phyloP scores from a whole-genome alignment of 768 basidiomycete genomes.

The Auriscalpium orientale region DNA sequence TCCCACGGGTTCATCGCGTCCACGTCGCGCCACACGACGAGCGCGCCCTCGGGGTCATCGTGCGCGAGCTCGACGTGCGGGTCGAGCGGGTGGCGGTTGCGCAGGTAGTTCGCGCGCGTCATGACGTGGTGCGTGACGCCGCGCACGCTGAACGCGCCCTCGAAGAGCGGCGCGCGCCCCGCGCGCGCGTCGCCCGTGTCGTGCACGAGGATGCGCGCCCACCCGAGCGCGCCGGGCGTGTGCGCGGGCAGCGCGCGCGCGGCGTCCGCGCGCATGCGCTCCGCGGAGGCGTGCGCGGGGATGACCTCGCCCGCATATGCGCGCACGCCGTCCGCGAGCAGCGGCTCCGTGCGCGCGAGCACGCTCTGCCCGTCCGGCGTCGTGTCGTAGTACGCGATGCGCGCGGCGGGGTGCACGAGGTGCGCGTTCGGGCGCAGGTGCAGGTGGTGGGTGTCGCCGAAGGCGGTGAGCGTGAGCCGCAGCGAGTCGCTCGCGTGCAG shows the following conservation, averaged over 20 bases:
- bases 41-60: slow-evolving; percentile 37
- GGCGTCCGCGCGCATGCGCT: slow-evolving; percentile 56
- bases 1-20: slow-evolving; percentile 55
- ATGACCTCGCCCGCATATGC: slow-evolving; percentile 77
- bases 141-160: slow-evolving; percentile 66
- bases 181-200: slow-evolving; percentile 42
- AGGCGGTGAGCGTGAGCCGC: slow-evolving; percentile 60
- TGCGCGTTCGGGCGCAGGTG: slow-evolving; percentile 74
- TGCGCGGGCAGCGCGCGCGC: slow-evolving; percentile 43
- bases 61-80: slow-evolving; percentile 35
- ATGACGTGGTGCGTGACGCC: slow-evolving; percentile 65
- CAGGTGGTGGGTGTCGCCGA: slow-evolving; percentile 58
- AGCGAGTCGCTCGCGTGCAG: slow-evolving; percentile 66
- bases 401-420: slow-evolving; percentile 72
- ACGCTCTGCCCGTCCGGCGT: slow-evolving; percentile 42
- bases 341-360: slow-evolving; percentile 46
- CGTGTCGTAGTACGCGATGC: slow-evolving; percentile 56
- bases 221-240: slow-evolving; percentile 48
- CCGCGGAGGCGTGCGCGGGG: slow-evolving; percentile 40
- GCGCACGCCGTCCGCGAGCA: slow-evolving; percentile 55
- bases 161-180: slow-evolving; percentile 51
- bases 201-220: slow-evolving; percentile 74
- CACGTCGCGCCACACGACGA: slow-evolving; percentile 72
- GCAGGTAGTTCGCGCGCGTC: slow-evolving; percentile 63
- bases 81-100: slow-evolving; percentile 51